Base-by-base conservation (phyloP, 176 grass and related monocot genomes). In the Neostapfia colusana region DNA sequence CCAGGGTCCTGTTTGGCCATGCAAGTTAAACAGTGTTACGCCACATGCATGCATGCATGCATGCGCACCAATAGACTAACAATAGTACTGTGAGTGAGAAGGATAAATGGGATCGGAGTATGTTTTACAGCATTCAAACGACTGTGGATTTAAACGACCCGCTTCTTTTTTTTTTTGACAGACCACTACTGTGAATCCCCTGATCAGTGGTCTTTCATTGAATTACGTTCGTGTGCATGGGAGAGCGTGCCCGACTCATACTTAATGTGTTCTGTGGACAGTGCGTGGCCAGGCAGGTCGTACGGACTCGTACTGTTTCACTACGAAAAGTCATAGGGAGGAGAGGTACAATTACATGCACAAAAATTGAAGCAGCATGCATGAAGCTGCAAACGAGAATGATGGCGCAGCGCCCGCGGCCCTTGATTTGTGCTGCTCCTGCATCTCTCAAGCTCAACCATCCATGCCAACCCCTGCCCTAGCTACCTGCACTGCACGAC, bases 381-480 rank as follows among this genome's bases (percentile, higher is more conserved):
- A n/a, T n/a, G n/a, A n/a, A n/a, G n/a, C n/a, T n/a, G n/a, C 42
- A 61, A 73, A 78, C 56, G 74, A 78, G 85, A 83, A 79, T 83
- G 80, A 87, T 87, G 67, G 18, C 20, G 5, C 50, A n/a, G n/a
- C 21, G n/a, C n/a, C n/a, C n/a, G 50, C 18, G 50, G 72, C 81
- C 15, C 74, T 49, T 78, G 79, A 57, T 57, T 57, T 57, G 54
- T 57, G 54, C 54, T 57, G 54, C n/a, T 45, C 43, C 43, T 45
- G 46, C 46, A 3, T 49, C 46, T 18, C 15, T 0, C 15, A 17
- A 18, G 46, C 46, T 49, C 46, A 49, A 17, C 66, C 75, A 76
- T 76, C 71, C 79, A 86, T 57, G 72, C 72, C 37, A n/a, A n/a
- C n/a, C n/a, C n/a, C n/a, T 10, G 36, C 63, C 16, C 43, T 45